Evolutionary conservation across 768 basidiomycete genomes (phyloP), one percentile per base, ranked within the genome.

Genomic region (Inosperma sp.): DNA sequence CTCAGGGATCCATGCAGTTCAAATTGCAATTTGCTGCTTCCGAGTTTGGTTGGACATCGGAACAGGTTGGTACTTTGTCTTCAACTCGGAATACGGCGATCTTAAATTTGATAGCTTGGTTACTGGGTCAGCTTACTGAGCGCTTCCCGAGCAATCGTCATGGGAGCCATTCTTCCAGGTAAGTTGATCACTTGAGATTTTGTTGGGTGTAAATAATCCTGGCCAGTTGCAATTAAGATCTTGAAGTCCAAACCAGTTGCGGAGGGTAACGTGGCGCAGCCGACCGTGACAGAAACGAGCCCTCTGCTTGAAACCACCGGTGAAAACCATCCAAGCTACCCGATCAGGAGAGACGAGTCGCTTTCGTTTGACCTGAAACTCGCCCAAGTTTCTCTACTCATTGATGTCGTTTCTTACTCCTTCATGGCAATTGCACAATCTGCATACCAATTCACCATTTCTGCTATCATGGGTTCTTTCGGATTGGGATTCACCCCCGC

Each of bases 341-440:
- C 48, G 13, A 57, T 59, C 21, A 59, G 36, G 43, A 69, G 65
- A 46, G 62, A 68, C 33, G 75, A 76, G 56, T 73, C 77, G 2
- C 64, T 77, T 4, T 39, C 65, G 0, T 83, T 92, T 62, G 92
- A 95, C 67, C 75, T 94, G n/a, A 62, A 61, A 26, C 69, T 92
- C 17, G 81, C 84, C 5, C 80, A 82, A 4, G 56, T 71, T 29
- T 92, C 88, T 6, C 64, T 88, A 8, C 35, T 74, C 8, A 50
- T 89, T 40, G 84, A 88, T 35, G 43, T 79, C 12, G 26, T 77
- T 22, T 68, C 76, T 8, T 86, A 81, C 60, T 57, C 70, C 8
- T 54, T 73, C 45, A 74, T 87, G 70, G 72, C 72, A 0, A 27
- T 81, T 43, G 71, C 81, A 1, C 66, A 69, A 4, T 72, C 69